Percentiles rank a stretch among this genome's conserved stretches.
These are phyloP conservation scores for Cunninghamia lanceolata DNA, from an alignment of 75 land plant genomes.

Conservation along the genomic window DNA sequence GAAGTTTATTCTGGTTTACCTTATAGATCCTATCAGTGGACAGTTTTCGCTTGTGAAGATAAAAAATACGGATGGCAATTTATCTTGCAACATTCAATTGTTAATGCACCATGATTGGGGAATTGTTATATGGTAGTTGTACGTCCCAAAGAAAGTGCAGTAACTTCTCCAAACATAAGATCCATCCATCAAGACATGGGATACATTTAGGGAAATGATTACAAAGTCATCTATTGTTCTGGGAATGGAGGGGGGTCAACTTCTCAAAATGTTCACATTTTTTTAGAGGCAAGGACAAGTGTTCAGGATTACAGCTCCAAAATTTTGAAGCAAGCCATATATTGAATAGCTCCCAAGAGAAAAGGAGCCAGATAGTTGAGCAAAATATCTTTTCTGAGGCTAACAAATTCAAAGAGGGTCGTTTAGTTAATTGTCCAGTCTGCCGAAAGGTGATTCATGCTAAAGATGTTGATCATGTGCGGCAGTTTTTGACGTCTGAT, in stretches of 20 bases:
- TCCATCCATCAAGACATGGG: background rate
- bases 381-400: background rate
- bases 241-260: background rate
- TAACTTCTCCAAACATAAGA: background rate
- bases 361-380: background rate
- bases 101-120: background rate
- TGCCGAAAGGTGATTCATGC: constrained; percentile 60
- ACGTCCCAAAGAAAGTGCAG: background rate
- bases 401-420: background rate
- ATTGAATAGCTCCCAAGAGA: background rate
- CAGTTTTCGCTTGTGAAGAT: too few relatives aligned
- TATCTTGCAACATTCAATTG: background rate
- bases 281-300: background rate
- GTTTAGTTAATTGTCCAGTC: constrained; percentile 57
- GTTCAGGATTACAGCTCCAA: background rate
- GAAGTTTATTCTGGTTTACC: background rate
- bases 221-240: too few relatives aligned
- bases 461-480: constrained; percentile 67
- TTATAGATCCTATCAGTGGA: background rate
- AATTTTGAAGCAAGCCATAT: background rate
- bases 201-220: too few relatives aligned
- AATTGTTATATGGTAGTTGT: background rate
- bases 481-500: constrained; percentile 26
- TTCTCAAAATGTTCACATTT: background rate
- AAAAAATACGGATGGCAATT: too few relatives aligned